These are phyloP conservation scores for Penicillium cinerascens DNA, from an alignment of 495 filamentous ascomycete species.

Conservation along the genomic window DNA sequence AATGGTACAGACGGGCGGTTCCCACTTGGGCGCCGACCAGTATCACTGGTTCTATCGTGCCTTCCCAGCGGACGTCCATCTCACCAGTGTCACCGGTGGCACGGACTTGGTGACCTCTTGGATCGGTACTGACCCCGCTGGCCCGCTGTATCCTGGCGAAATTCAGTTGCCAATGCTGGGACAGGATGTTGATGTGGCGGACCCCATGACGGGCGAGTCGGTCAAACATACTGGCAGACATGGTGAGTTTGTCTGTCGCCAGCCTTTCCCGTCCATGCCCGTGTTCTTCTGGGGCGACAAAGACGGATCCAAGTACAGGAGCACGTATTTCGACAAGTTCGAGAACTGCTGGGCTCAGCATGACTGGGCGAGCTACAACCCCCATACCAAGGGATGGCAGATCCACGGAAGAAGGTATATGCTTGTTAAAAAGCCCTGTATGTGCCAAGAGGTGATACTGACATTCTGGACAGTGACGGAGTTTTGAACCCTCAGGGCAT, in stretches of 20 bases:
- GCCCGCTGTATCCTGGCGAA: slow-evolving; percentile 64
- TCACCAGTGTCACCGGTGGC: slow-evolving; percentile 67
- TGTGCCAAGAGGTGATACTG: not conserved
- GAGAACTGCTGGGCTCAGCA: slow-evolving; percentile 63
- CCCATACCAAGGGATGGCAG: slow-evolving; percentile 61
- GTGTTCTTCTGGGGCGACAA: slow-evolving; percentile 65
- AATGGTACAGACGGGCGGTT: slow-evolving; percentile 56
- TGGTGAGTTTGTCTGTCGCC: slow-evolving; percentile 65
- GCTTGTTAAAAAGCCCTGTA: not conserved
- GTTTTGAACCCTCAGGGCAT: slow-evolving; percentile 71
- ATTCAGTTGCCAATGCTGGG: slow-evolving; percentile 61
- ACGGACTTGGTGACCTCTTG: slow-evolving; percentile 69
- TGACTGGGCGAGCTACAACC: slow-evolving; percentile 56
- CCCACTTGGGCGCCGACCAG: slow-evolving; percentile 65
- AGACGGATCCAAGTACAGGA: slow-evolving; percentile 52
- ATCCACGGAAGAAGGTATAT: slow-evolving; percentile 66
- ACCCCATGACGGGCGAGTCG: slow-evolving; percentile 49
- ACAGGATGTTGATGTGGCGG: slow-evolving; percentile 59
- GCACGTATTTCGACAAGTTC: slow-evolving; percentile 55
- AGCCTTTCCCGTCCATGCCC: slow-evolving; percentile 67
- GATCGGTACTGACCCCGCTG: slow-evolving; percentile 62
- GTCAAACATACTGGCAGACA: slow-evolving; percentile 33
- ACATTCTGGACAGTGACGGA: slow-evolving; percentile 61
- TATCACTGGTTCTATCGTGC: slow-evolving; percentile 78
- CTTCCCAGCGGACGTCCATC: slow-evolving; percentile 60